Conservation (phyloP, 192 early-diverging fungal species). For the Backusella tuberculispora region DNA sequence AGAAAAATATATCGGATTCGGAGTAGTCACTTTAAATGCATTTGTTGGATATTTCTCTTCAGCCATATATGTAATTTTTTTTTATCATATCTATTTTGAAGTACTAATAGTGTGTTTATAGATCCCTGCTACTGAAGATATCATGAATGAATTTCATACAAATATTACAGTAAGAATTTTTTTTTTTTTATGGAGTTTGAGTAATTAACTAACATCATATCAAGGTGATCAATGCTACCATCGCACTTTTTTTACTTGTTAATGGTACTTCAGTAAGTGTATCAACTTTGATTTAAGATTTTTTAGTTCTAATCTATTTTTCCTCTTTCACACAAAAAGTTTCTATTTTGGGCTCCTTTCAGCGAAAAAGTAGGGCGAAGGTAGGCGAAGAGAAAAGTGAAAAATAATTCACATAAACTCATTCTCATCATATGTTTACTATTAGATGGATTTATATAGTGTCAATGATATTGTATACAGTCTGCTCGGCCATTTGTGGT, state of each 20-base stretch:
- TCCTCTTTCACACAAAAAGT: not conserved
- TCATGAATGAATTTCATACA: conserved; percentile 24
- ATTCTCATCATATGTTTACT: no score
- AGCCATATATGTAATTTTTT: conserved; percentile 20
- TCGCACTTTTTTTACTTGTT: conserved; percentile 27
- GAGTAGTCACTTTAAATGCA: conserved; percentile 9
- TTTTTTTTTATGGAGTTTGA: not conserved
- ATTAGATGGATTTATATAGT: conserved; percentile 41
- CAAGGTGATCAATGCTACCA: conserved; percentile 32
- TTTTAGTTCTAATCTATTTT: not conserved
- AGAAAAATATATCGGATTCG: conserved; percentile 10
- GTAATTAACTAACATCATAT: not conserved
- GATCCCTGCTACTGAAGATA: conserved; percentile 24
- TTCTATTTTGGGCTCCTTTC: conserved; percentile 32
- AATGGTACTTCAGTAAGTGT: conserved; percentile 16
- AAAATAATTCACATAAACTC: no score
- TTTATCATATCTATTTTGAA: no score
- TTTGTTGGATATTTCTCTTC: conserved; percentile 35
- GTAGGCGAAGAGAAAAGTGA: not conserved
- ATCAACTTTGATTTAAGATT: not conserved
- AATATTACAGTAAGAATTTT: conserved; percentile 15
- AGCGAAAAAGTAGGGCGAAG: conserved; percentile 35
- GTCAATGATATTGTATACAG: conserved; percentile 32
- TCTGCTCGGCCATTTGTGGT: conserved; percentile 33
- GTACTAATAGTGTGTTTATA: not conserved